Evolutionary conservation across 345 rosid genomes (phyloP), one percentile per base, ranked within the genome.

Genomic region (Brassica juncea): DNA sequence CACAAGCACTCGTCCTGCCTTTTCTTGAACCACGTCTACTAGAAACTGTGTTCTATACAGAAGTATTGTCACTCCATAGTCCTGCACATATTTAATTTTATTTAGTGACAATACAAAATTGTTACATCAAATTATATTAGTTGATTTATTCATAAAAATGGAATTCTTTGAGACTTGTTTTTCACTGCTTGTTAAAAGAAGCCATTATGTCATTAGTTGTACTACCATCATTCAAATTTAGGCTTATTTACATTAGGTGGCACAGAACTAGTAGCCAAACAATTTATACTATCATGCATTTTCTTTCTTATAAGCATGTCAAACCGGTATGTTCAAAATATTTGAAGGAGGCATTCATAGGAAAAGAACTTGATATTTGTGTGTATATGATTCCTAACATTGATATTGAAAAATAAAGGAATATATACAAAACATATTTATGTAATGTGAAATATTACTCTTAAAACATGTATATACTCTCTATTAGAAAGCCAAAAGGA

Each of bases 31-130:
- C 6, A 91, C 57, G 59, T 93, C 98, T 8, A 93, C 97, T 12
- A 93, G 83, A 82, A 59, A 93, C 32, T 86, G 86, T 58, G 97
- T 86, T 71, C 87, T 84, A 72, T 85, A 89, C 1, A 91, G 55
- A 65, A 83, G 1, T 81, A 93, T 86, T 63, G 76, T 75, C 27
- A 93, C 86, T 42, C 86, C 87, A 82, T 85, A 91, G 3, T 88
- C 94, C 97, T 93, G 86, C 23, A 27, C 42, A 39, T 2, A 39
- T 39, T 39, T 9, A 28, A 42, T 2, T 16, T 67, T 66, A 30
- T 0, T 34, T 14, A 42, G 8, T 32, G 73, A 44, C 68, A 42
- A 23, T 14, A 54, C 14, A 12, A 54, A n/a, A 32, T 21, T 52
- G 2, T 30, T 73, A 11, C 34, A 64, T 47, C 71, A 64, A 21